Base-by-base conservation (phyloP, 1,284 basidiomycete species). In the Trametes hirsuta region DNA sequence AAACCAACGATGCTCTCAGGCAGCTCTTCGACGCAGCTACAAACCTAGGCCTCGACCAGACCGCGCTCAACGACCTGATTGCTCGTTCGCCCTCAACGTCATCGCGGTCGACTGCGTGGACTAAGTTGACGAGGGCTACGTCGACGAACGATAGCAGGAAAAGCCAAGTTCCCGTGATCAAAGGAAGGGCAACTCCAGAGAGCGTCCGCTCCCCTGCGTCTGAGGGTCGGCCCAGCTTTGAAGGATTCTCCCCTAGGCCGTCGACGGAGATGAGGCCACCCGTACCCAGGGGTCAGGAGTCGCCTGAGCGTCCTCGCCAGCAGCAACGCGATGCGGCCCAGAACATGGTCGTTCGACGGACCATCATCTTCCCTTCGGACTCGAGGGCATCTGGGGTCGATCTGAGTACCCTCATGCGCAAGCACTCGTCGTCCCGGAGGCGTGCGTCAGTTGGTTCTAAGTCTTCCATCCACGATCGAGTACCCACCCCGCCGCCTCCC, bases 401-500 rank as follows among this genome's bases (percentile, higher is more conserved):
- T 65, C 63, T 85, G 57, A 81, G 76, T 68, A 74, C 80, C 25
- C 70, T 84, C 53, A 77, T 82, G 69, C 81, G 84, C 59, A 90
- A 86, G 68, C 79, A 79, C 40, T 82, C 86, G 21, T 73, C 67
- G 47, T 72, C 72, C 21, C 68, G 71, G 15, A 75, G 84, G 50
- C 84, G 84, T 45, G 77, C 79, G 18, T 84, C 83, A 35, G 71
- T 75, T 39, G 73, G 76, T 35, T 88, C 86, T 3, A 82, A 75
- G 66, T 84, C 85, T 54, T 91, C 91, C 35, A 78, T 93, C 22
- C 87, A 90, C 66, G 90, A 93, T 66, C 87, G 91, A 54, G 87
- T 78, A n/a, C 91, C 91, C 18, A 93, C 91, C 2, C 91, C 90
- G 24, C 90, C 90, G 18, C 91, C 90, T 36, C 84, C 88, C n/a